Evolutionary conservation across 352 stramenopile species (phyloP).

Genomic region (Globisporangium emineosum): DNA sequence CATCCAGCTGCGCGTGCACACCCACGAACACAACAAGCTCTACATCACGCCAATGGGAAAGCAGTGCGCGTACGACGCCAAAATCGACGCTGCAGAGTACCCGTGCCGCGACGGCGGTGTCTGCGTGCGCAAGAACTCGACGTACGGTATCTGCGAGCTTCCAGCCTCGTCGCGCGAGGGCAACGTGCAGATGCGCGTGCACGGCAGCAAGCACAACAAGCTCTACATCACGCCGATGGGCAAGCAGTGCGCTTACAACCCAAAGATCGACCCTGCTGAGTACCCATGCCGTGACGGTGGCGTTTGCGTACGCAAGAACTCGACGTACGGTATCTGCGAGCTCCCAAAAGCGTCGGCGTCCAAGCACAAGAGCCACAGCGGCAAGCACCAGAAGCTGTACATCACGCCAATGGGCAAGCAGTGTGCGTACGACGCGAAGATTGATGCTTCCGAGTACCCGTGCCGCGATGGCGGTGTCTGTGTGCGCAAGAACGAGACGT

Average conservation of each 20-base stretch:
- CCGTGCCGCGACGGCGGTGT: constrained; percentile 40
- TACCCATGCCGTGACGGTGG: constrained; percentile 48
- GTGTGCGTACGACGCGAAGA: constrained; percentile 53
- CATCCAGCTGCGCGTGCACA: constrained; percentile 33
- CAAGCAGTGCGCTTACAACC: constrained; percentile 57
- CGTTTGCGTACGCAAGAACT: constrained; percentile 46
- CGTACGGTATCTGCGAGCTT: constrained; percentile 45
- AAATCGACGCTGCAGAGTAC: constrained; percentile 51
- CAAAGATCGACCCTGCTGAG: constrained; percentile 43
- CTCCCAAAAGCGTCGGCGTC: not conserved
- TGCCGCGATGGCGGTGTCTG: constrained; percentile 44
- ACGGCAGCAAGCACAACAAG: constrained; percentile 27
- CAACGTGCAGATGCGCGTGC: constrained; percentile 33
- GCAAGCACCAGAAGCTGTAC: constrained; percentile 42
- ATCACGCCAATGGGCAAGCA: constrained; percentile 49
- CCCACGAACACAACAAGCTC: constrained; percentile 34
- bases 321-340: constrained; percentile 53
- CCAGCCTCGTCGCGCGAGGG: not conserved
- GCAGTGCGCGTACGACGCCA: constrained; percentile 60
- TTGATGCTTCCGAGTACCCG: constrained; percentile 54
- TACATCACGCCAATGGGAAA: constrained; percentile 52
- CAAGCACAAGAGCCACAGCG: not conserved
- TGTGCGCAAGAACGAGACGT: constrained; percentile 52
- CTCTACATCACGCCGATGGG: constrained; percentile 55
- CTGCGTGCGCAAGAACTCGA: constrained; percentile 51